Base-by-base conservation (phyloP, 116 monocot species). In the Zostera marina region DNA sequence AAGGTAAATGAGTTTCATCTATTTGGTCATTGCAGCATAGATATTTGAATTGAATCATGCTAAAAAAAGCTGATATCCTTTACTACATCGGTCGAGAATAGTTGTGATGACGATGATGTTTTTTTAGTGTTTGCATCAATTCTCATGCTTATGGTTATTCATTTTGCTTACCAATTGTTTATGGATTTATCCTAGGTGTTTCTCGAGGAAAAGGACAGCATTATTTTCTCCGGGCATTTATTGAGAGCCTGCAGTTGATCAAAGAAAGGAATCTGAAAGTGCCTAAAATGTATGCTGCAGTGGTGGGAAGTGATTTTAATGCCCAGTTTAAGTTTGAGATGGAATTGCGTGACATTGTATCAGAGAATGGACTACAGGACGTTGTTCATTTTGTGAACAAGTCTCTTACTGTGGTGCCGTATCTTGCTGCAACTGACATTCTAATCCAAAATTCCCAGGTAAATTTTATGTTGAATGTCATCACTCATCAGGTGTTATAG, bases 391-490 rank as follows among this genome's bases (percentile, higher is more conserved):
- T 98, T 71, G 90, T 98, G 22, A 90, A 98, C 53, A 98, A 98
- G 61, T 74, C 98, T 24, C 71, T 98, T 54, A 71, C 80, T 39
- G 91, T 98, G 53, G 73, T 83, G 62, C 90, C 98, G 41, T 98
- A 86, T 58, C 68, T 98, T 60, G 86, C 98, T 62, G 98, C 98
- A 19, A 86, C 81, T 22, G 98, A 98, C 67, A 81, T 90, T 52
- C 86, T 98, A 63, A 81, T 90, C 44, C 98, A 98, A 55, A 98
- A 90, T 21, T 98, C 98, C 61, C 98, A 98, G 88, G 93, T 93
- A 75, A 38, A 58, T 24, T 56, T 59, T 8, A 56, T 62, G 19
- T 56, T 59, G 17, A 56, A 8, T 56, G 14, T 56, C 10, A 38
- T 56, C 4, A 17, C 7, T 56, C 10, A 38, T 56, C 4, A 17